phyloP scores from a whole-genome alignment of 1,284 basidiomycete genomes.

The Ceratobasidium sp. region DNA sequence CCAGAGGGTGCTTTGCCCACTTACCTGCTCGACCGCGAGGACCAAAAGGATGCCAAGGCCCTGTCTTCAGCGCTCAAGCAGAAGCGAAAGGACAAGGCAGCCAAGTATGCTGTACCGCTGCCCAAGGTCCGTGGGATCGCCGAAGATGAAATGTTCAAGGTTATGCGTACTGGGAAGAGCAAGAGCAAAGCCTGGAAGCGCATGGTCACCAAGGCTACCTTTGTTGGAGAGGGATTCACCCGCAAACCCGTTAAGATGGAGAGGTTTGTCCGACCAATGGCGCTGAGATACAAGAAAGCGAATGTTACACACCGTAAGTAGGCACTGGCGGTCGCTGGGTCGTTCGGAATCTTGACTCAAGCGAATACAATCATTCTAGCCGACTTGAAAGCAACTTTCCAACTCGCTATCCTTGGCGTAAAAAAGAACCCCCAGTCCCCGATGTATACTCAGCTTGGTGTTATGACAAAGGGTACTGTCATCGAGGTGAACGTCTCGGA shows the following conservation, averaged over 20 bases:
- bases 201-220: slow-evolving; percentile 99
- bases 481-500: slow-evolving; percentile 99
- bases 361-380: slow-evolving; percentile 57
- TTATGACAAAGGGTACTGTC: slow-evolving; percentile 98
- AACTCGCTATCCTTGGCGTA: slow-evolving; percentile 95
- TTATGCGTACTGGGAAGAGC: slow-evolving; percentile 96
- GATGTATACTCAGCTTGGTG: slow-evolving; percentile 94
- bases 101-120: slow-evolving; percentile 95
- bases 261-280: slow-evolving; percentile 97
- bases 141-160: slow-evolving; percentile 99
- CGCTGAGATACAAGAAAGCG: slow-evolving; percentile 95
- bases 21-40: slow-evolving; percentile 95
- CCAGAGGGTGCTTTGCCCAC: slow-evolving; percentile 91
- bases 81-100: slow-evolving; percentile 98
- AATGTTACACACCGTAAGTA: slow-evolving; percentile 97
- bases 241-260: slow-evolving; percentile 99
- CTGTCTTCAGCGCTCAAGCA: slow-evolving; percentile 98
- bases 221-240: slow-evolving; percentile 98
- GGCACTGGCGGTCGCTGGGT: slow-evolving; percentile 1
- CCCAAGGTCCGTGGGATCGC: slow-evolving; percentile 98
- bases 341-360: neutral
- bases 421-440: slow-evolving; percentile 99
- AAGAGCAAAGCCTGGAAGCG: slow-evolving; percentile 99
- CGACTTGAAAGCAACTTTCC: slow-evolving; percentile 98
- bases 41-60: slow-evolving; percentile 97